Conservation (phyloP, 257 asterid species). For the Dorcoceras hygrometricum region DNA sequence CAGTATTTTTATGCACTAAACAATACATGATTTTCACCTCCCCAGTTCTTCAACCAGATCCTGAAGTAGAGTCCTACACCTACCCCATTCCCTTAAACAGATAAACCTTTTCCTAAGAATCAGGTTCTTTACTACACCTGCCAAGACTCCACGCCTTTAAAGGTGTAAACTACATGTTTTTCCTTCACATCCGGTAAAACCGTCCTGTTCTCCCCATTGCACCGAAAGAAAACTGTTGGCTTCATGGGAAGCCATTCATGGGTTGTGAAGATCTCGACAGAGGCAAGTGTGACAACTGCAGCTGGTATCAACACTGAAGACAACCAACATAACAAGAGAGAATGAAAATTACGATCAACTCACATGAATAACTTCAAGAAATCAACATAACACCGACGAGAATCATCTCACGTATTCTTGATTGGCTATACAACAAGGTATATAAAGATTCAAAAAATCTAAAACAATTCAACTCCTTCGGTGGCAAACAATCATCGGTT, state of each 20-base stretch:
- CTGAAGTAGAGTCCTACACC: neutral
- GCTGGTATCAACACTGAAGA: constrained; percentile 40
- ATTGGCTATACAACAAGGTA: neutral
- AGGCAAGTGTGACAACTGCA: constrained; percentile 61
- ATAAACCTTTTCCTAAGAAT: neutral
- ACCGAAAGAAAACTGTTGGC: constrained; percentile 55
- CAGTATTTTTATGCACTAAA: neutral
- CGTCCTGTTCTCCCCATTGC: constrained; percentile 60
- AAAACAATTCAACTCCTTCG: neutral
- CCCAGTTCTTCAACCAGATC: neutral
- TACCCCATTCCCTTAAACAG: too few relatives aligned
- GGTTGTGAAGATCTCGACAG: constrained; percentile 55
- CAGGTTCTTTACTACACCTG: constrained; percentile 46
- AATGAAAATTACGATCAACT: constrained; percentile 10
- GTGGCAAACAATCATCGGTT: neutral
- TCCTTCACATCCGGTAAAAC: constrained; percentile 66
- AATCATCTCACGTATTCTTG: neutral
- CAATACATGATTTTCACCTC: neutral
- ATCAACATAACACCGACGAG: neutral
- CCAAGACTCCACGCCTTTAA: constrained; percentile 90
- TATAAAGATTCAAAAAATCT: neutral
- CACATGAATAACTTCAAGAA: neutral
- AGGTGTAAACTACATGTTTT: constrained; percentile 46
- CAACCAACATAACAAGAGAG: constrained; percentile 17
- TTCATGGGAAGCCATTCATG: constrained; percentile 61